A percentile compares a stretch with the other conserved stretches of the same genome.
phyloP scores from a whole-genome alignment of 768 basidiomycete species.

The Auriculariales sp. region DNA sequence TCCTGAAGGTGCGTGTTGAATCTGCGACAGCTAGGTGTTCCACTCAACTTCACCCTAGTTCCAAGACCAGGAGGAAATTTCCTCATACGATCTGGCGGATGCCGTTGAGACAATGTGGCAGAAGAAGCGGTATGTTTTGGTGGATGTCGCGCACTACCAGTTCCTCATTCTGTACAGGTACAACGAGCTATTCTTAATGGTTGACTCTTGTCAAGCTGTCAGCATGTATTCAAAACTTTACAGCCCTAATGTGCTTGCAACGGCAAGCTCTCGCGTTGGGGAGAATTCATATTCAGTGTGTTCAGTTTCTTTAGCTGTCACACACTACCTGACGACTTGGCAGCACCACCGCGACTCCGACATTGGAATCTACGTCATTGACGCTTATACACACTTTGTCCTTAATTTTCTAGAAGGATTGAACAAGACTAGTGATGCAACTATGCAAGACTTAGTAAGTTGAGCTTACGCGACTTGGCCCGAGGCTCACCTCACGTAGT shows the following conservation, averaged over 20 bases:
- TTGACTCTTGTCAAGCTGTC: slow-evolving; percentile 96
- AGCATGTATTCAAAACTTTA: slow-evolving; percentile 90
- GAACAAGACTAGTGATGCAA: slow-evolving; percentile 74
- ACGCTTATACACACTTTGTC: slow-evolving; percentile 84
- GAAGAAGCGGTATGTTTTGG: slow-evolving; percentile 59
- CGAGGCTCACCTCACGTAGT: slow-evolving; percentile 29
- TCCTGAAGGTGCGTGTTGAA: no score
- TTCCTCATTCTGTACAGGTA: slow-evolving; percentile 32
- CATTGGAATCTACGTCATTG: slow-evolving; percentile 91
- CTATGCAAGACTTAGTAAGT: slow-evolving; percentile 71
- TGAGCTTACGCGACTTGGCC: neutral
- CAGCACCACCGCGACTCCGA: slow-evolving; percentile 90
- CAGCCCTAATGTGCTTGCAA: slow-evolving; percentile 84
- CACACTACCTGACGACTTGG: neutral
- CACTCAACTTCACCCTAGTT: no score
- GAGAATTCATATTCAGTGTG: slow-evolving; percentile 90
- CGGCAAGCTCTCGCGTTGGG: slow-evolving; percentile 68
- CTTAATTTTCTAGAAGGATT: slow-evolving; percentile 85
- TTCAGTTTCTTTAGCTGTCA: slow-evolving; percentile 3
- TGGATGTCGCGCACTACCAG: neutral
- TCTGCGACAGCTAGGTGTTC: no score
- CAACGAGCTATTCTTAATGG: slow-evolving; percentile 95
- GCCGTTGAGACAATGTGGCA: slow-evolving; percentile 98
- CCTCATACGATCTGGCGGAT: slow-evolving; percentile 93
- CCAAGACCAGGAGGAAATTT: slow-evolving; percentile 97